phyloP scores from a whole-genome alignment of 208 protist species.

The Leishmania gerbilli region DNA sequence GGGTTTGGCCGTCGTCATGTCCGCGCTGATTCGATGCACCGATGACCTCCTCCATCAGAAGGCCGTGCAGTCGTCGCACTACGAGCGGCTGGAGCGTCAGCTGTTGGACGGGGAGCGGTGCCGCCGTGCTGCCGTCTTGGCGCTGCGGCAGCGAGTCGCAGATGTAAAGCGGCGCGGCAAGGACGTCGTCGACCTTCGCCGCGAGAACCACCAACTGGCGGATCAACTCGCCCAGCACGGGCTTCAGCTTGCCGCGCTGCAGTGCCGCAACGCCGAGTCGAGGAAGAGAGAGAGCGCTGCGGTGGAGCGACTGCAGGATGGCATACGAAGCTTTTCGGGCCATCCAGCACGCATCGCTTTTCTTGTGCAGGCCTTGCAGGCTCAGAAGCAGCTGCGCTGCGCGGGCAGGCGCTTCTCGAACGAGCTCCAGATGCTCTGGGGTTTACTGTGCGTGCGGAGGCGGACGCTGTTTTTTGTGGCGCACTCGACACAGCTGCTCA shows the following conservation, averaged over 20 bases:
- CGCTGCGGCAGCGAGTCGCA: constrained; percentile 52
- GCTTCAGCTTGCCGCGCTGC: constrained; percentile 56
- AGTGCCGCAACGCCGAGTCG: constrained; percentile 20
- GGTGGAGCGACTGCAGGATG: constrained; percentile 35
- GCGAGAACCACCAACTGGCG: constrained; percentile 38
- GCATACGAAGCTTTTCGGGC: constrained; percentile 40
- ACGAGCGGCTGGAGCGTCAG: constrained; percentile 66
- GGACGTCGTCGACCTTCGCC: constrained; percentile 56
- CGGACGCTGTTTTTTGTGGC: not conserved
- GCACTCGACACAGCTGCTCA: not conserved
- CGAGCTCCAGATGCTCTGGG: not conserved
- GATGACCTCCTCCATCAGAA: constrained; percentile 81
- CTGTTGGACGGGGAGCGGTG: constrained; percentile 60
- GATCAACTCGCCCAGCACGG: constrained; percentile 54
- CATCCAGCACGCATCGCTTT: constrained; percentile 44
- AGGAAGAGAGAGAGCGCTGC: constrained; percentile 25
- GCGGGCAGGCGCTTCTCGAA: constrained; percentile 1
- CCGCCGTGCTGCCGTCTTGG: constrained; percentile 41
- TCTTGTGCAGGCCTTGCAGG: constrained; percentile 50
- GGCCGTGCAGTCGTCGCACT: constrained; percentile 61
- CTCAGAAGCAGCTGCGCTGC: constrained; percentile 28
- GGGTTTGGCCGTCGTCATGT: constrained; percentile 21
- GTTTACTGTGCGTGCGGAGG: constrained; percentile 6
- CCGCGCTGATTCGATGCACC: constrained; percentile 65
- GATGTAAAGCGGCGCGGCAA: constrained; percentile 57